These are phyloP conservation scores for Stemphylium beticola DNA, from an alignment of 2,329 filamentous ascomycete species.

Conservation along the genomic window DNA sequence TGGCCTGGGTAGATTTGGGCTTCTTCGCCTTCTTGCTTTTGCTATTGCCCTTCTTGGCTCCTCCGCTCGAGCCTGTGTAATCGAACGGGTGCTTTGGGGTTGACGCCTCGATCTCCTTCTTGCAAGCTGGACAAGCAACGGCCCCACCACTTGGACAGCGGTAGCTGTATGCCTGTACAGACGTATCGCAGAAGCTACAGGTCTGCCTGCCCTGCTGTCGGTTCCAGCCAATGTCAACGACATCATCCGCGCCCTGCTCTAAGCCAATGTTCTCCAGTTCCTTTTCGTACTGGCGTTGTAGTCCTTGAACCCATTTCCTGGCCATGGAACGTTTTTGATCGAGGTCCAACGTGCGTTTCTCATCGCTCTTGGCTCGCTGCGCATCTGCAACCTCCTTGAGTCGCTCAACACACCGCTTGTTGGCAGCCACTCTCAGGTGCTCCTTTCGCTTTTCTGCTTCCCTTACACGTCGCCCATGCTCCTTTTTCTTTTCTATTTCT, in stretches of 20 bases:
- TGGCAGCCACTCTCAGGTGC: not conserved
- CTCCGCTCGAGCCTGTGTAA: not conserved
- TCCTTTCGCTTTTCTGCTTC: too few species aligned
- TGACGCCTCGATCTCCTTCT: slow-evolving; percentile 1
- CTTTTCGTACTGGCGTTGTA: not conserved
- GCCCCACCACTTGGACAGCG: slow-evolving; percentile 1
- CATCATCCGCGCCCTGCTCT: not conserved
- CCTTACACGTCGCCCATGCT: too few species aligned
- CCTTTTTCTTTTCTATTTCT: too few species aligned
- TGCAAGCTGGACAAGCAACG: not conserved
- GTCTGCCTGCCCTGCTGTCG: not conserved
- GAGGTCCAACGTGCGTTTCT: not conserved
- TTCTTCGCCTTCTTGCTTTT: not conserved
- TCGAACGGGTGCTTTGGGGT: not conserved
- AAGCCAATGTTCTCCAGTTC: not conserved
- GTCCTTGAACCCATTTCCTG: not conserved
- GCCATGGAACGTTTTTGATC: not conserved
- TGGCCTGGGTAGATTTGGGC: not conserved
- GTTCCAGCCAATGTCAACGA: slow-evolving; percentile 1
- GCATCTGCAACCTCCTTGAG: not conserved
- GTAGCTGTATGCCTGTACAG: not conserved
- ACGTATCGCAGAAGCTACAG: not conserved
- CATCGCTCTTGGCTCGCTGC: not conserved
- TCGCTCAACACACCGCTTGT: not conserved
- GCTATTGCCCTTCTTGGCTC: not conserved